Conservation (phyloP, 495 filamentous ascomycete species). For the Penicillium macrosclerotiorum region DNA sequence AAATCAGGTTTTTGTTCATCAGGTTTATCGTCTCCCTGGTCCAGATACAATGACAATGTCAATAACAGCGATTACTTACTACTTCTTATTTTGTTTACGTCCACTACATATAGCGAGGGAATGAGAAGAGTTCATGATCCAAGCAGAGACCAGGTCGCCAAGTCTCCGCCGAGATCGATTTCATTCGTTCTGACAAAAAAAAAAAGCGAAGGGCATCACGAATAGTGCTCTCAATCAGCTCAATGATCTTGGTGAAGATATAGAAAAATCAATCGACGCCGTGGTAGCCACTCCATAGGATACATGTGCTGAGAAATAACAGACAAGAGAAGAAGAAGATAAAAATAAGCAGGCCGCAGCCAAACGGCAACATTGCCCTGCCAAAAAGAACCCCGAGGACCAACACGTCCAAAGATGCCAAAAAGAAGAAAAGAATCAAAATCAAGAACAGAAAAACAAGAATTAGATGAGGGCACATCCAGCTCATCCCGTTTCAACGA, state of each 20-base stretch:
- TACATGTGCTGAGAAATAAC: constrained; percentile 23
- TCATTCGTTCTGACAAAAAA: constrained; percentile 17
- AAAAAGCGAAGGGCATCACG: constrained; percentile 4
- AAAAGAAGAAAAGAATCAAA: constrained; percentile 5
- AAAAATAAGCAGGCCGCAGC: constrained; percentile 13
- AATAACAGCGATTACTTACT: constrained; percentile 7
- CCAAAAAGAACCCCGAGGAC: background rate
- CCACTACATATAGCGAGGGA: too few species aligned
- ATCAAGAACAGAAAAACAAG: too few species aligned
- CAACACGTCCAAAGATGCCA: constrained; percentile 5
- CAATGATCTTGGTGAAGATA: constrained; percentile 16
- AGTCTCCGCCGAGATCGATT: constrained; percentile 11
- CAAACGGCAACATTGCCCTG: background rate
- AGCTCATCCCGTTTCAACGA: constrained; percentile 6
- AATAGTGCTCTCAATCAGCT: constrained; percentile 14
- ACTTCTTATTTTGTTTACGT: too few species aligned
- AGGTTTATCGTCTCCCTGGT: too few species aligned
- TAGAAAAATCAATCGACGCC: constrained; percentile 24
- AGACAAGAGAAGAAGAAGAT: constrained; percentile 15
- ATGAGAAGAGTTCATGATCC: background rate
- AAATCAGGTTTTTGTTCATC: background rate
- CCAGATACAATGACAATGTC: constrained; percentile 10
- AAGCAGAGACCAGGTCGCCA: background rate
- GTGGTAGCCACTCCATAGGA: constrained; percentile 27
- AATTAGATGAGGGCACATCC: constrained; percentile 9